Conservation (phyloP, 495 filamentous ascomycete genomes). For the Penicillium chermesinum region DNA sequence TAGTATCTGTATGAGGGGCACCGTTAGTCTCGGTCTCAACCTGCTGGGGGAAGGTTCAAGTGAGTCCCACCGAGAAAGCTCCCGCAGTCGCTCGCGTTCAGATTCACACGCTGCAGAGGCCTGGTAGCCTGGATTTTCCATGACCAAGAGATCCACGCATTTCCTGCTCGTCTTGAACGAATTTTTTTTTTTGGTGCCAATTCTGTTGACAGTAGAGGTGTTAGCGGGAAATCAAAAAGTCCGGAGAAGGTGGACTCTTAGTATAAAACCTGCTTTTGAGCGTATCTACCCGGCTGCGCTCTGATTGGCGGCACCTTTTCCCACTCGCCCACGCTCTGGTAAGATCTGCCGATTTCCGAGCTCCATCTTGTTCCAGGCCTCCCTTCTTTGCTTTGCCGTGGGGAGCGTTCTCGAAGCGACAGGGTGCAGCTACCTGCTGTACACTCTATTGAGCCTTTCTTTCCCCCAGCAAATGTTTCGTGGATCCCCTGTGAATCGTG, state of each 20-base stretch:
- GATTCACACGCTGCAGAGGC: conserved; percentile 6
- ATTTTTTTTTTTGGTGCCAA: no score
- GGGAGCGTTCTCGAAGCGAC: no score
- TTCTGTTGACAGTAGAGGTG: no score
- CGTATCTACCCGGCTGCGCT: neutral
- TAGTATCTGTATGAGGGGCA: conserved; percentile 23
- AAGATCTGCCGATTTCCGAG: neutral
- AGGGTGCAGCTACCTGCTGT: no score
- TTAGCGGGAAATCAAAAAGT: neutral
- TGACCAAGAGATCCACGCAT: neutral
- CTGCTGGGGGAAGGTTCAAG: neutral
- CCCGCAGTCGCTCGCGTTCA: conserved; percentile 21
- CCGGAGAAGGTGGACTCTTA: neutral
- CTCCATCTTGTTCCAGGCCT: neutral
- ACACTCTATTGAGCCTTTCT: no score
- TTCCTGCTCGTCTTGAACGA: no score
- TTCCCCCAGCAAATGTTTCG: no score
- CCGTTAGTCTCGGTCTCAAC: neutral
- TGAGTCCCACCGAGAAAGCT: conserved; percentile 16
- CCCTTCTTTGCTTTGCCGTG: no score
- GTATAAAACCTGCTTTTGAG: neutral
- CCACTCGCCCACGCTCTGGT: neutral
- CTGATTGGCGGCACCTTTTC: neutral
- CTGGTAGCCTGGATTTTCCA: neutral
- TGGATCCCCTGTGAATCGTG: no score